Evolutionary conservation across 225 moss, liverwort and hornwort species (phyloP), one percentile per base, ranked within the genome.

Genomic region (Climacium dendroides): DNA sequence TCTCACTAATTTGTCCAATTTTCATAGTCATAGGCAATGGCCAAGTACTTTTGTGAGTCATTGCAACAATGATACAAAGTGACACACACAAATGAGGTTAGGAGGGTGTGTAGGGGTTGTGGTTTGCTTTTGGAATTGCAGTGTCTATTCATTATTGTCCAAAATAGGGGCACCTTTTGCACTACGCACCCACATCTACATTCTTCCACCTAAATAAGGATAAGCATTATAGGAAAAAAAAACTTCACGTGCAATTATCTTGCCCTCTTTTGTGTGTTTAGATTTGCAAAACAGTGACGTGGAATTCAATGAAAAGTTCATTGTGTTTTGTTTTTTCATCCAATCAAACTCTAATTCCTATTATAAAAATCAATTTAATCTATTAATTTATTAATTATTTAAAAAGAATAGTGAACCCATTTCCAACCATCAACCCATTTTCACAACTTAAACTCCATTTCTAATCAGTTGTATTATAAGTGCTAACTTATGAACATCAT

Each of bases 101-200:
- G 3, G 4, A 8, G 14, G 2, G 24, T 69, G 13, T 69, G 4
- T 2, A 39, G 0, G 13, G 8, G 7, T 1, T 39, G 24, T 39
- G 3, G 24, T 22, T 23, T 7, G 8, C 5, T n/a, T 3, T 1
- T 41, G 0, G 4, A 70, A 70, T 24, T 41, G 5, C 0, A 41
- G 14, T 4, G 8, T 8, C 24, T 25, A 39, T 0, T 69, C 8
- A n/a, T n/a, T n/a, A 25, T 4, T 1, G 0, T 4, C 23, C 2
- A 7, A 22, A 22, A 22, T 23, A 69, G 39, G 7, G 24, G 3
- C 24, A 69, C 5, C 24, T 39, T 39, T 8, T 69, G 1, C 20
- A 19, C 6, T 62, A 1, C 8, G 6, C n/a, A 66, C 20, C 4
- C 7, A 0, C 19, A 18, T 0, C 0, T 13, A 0, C 39, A 67